Conservation (phyloP, 148 eudicot genomes). For the Heliosperma pusillum region DNA sequence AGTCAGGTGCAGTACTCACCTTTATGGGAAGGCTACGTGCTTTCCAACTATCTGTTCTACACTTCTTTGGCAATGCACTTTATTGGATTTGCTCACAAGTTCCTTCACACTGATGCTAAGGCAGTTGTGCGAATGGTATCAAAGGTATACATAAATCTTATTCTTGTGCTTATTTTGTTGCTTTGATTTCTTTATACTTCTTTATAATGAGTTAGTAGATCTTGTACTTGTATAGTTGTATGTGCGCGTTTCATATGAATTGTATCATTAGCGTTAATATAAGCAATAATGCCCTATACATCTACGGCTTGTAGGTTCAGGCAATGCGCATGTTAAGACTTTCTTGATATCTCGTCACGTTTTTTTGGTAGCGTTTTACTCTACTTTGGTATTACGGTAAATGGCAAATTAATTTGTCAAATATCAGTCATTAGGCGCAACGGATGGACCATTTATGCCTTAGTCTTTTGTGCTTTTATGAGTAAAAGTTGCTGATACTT, state of each 20-base stretch:
- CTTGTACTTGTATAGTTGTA: neutral
- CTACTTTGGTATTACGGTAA: too few species aligned
- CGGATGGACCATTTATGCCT: neutral
- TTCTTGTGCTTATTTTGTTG: neutral
- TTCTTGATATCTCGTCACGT: neutral
- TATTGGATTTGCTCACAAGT: slow-evolving; percentile 94
- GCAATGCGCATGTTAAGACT: neutral
- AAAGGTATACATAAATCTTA: slow-evolving; percentile 45
- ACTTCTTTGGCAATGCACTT: slow-evolving; percentile 90
- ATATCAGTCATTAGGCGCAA: neutral
- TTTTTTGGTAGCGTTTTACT: neutral
- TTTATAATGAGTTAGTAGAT: neutral
- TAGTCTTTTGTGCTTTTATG: neutral
- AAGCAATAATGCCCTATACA: neutral
- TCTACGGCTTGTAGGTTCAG: neutral
- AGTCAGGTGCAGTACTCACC: slow-evolving; percentile 49
- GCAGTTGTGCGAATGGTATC: slow-evolving; percentile 68
- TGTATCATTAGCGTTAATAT: neutral
- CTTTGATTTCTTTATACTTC: neutral
- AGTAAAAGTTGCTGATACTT: neutral
- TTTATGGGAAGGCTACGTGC: slow-evolving; percentile 71
- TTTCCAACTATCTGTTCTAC: slow-evolving; percentile 78
- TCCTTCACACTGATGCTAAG: slow-evolving; percentile 80
- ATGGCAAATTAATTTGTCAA: neutral
- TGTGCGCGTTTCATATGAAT: slow-evolving; percentile 2